Conservation (phyloP, 148 eudicot species). For the Camellia lanceoleosa region DNA sequence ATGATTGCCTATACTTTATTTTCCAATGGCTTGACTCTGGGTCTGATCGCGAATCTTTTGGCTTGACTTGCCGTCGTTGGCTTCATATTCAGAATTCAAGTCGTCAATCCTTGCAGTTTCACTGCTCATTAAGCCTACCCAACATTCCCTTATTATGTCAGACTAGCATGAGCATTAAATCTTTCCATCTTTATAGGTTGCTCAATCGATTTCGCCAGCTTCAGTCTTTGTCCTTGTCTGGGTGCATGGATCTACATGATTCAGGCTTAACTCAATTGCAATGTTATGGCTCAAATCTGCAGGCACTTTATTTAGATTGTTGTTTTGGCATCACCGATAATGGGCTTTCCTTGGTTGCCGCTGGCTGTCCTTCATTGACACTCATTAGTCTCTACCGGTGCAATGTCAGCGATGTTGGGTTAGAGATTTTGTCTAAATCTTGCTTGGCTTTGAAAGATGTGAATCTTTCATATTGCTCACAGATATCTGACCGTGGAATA, state of each 20-base stretch:
- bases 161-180: constrained; percentile 21
- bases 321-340: constrained; percentile 52
- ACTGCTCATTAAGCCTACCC: constrained; percentile 41
- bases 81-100: constrained; percentile 57
- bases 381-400: constrained; percentile 59
- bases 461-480: constrained; percentile 46
- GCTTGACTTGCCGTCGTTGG: constrained; percentile 67
- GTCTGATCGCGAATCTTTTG: constrained; percentile 62
- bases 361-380: constrained; percentile 42
- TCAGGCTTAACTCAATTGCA: constrained; percentile 35
- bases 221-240: constrained; percentile 48
- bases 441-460: constrained; percentile 48
- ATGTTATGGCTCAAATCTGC: constrained; percentile 40
- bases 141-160: constrained; percentile 26
- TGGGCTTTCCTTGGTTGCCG: constrained; percentile 46
- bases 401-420: constrained; percentile 48
- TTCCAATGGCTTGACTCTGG: constrained; percentile 38
- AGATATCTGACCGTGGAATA: constrained; percentile 52
- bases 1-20: constrained; percentile 56
- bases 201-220: constrained; percentile 49
- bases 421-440: constrained; percentile 44
- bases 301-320: constrained; percentile 48
- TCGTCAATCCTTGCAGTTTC: constrained; percentile 48
- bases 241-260: constrained; percentile 62
- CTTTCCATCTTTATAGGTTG: constrained; percentile 35